phyloP scores from a whole-genome alignment of 371 early-diverging fungal genomes.

The Thermomucor indicae-seudaticae region DNA sequence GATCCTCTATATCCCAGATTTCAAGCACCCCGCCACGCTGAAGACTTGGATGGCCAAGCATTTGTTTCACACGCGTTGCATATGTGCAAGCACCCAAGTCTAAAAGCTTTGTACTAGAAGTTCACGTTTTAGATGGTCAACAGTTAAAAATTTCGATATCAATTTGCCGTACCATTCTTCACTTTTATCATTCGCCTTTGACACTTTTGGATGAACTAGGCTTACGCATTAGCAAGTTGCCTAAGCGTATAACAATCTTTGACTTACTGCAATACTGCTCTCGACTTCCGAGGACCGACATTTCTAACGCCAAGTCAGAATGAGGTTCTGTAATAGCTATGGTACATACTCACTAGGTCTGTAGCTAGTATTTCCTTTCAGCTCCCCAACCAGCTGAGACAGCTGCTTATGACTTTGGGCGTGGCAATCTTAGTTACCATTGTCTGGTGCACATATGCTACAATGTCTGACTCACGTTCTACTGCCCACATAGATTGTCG shows the following conservation, averaged over 20 bases:
- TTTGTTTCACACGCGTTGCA: slow-evolving; percentile 4
- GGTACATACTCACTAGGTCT: slow-evolving; percentile 36
- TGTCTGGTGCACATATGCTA: background rate
- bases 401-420: slow-evolving; percentile 52
- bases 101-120: slow-evolving; percentile 20
- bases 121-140: too few relatives aligned
- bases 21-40: slow-evolving; percentile 2
- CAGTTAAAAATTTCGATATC: too few relatives aligned
- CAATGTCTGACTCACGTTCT: slow-evolving; percentile 43
- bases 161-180: slow-evolving; percentile 53
- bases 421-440: background rate
- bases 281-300: slow-evolving; percentile 52
- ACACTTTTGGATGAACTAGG: slow-evolving; percentile 39
- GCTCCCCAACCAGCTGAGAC: slow-evolving; percentile 47
- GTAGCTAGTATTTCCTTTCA: slow-evolving; percentile 49
- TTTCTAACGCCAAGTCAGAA: slow-evolving; percentile 17
- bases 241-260: background rate
- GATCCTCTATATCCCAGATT: slow-evolving; percentile 77
- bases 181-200: slow-evolving; percentile 30
- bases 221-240: background rate
- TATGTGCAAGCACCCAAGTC: slow-evolving; percentile 28
- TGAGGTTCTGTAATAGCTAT: background rate
- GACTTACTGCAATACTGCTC: slow-evolving; percentile 50
- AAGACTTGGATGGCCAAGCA: slow-evolving; percentile 10
- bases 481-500: slow-evolving; percentile 49